Base-by-base conservation (phyloP, 768 basidiomycete species). In the Boletus sensibilis region DNA sequence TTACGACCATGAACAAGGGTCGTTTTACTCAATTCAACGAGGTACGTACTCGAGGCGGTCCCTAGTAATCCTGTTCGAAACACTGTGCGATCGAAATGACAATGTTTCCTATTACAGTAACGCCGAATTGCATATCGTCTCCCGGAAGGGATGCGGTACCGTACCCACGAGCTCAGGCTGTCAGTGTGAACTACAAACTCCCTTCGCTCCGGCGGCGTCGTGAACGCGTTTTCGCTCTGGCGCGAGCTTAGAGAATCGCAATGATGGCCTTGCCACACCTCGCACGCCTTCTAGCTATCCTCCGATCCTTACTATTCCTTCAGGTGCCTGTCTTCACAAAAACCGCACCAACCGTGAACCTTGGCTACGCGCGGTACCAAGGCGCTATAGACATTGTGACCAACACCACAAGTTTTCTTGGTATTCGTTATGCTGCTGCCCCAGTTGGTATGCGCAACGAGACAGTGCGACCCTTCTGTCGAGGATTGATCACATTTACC, bases 61-160 rank as follows among this genome's bases (percentile, higher is more conserved):
- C 33, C 27, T 7, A n/a, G n/a, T n/a, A 20, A 11, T 2, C 43
- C 21, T 21, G 12, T 60, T 44, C 31, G 27, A 54, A 23, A 45
- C 21, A 41, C 18, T 29, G 33, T 27, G 8, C 43, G 27, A 48
- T 21, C 41, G 42, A 41, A 21, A n/a, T 2, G 23, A 41, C 42
- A 33, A n/a, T n/a, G n/a, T n/a, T 23, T 12, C 16, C 3, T n/a
- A 45, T 41, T n/a, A n/a, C n/a, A n/a, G n/a, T 58, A 20, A 57
- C 41, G 12, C 43, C 45, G 46, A 56, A 10, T 45, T 52, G 16
- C 66, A 57, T 60, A 54, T 46, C 72, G 72, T 40, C 72, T 73
- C 37, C 72, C 72, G 9, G 73, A 73, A 31, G 82, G 82, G 29
- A 71, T 83, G 63, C 75, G 71, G n/a, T n/a, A n/a, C n/a, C n/a